Evolutionary conservation across 1,284 basidiomycete species (phyloP).

Genomic region (Cystobasidium pallidum): DNA sequence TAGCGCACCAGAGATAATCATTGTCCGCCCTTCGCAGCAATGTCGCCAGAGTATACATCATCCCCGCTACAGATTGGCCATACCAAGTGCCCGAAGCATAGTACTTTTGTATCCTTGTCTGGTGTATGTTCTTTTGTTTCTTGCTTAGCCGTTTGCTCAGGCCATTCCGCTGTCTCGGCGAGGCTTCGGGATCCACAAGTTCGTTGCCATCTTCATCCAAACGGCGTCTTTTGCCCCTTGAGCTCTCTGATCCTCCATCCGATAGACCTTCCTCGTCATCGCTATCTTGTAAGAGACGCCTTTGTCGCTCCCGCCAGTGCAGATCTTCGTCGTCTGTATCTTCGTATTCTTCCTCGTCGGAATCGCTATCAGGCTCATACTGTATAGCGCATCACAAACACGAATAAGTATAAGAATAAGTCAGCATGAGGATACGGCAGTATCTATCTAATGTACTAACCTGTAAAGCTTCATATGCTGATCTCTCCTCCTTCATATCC

Average conservation of each 20-base stretch:
- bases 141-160: conserved; percentile 64
- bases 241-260: conserved; percentile 61
- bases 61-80: conserved; percentile 85
- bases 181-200: conserved; percentile 15
- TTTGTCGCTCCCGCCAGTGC: conserved; percentile 34
- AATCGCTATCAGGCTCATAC: conserved; percentile 73
- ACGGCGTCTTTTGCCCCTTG: conserved; percentile 44
- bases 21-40: conserved; percentile 87
- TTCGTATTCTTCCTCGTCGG: conserved; percentile 65
- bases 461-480: conserved; percentile 76
- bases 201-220: conserved; percentile 43
- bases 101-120: conserved; percentile 72
- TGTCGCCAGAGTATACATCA: conserved; percentile 87
- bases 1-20: conserved; percentile 79
- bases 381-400: conserved; percentile 54
- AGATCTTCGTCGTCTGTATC: conserved; percentile 54
- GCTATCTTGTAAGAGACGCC: conserved; percentile 44
- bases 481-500: conserved; percentile 63
- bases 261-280: conserved; percentile 58
- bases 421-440: background rate
- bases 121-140: conserved; percentile 69
- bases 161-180: conserved; percentile 17
- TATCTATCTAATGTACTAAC: conserved; percentile 59
- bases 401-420: background rate
- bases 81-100: conserved; percentile 83